Base-by-base conservation (phyloP, 1,139 yeast species). In the Keqinozyma sinolaborantium region DNA sequence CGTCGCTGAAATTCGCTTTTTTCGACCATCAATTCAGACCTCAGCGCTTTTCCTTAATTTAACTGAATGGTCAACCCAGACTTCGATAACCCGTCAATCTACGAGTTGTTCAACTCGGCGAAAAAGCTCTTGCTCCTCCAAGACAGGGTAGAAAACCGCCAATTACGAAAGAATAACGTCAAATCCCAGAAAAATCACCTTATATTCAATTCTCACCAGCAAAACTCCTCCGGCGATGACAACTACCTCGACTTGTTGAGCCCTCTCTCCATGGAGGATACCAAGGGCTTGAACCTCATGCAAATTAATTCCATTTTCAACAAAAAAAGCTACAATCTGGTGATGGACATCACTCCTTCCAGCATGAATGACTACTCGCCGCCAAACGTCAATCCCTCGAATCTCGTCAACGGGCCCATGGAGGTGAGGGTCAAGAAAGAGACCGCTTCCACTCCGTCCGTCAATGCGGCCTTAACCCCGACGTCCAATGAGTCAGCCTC, bases 61-160 rank as follows among this genome's bases (percentile, higher is more conserved):
- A 18, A 18, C 10, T 18, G 21, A 18, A 18, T 18, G 21, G 7
- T 18, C 10, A 27, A 26, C 8, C 34, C 30, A 24, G 48, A 43
- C 30, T 43, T 45, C 26, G 46, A 44, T 26, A 34, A 35, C 24
- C 73, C 74, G 8, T 61, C 72, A 15, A 64, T 69, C 18, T 56
- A 60, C 39, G 73, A 69, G 44, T 59, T 69, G 29, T 64, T 67
- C 40, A 50, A 56, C 48, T 66, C 72, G 15, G 74, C 73, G 5
- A 64, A 62, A 42, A 62, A 61, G 40, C 51, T 69, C 26, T 48
- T 68, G 30, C 48, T 63, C 15, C 55, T 67, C 28, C 69, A 67
- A 41, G 57, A 67, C 15, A 45, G 75, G 32, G 65, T 67, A 26
- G 70, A 64, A 38, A 67, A 69, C 44, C 51, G 73, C 33, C 65